Evolutionary conservation across 768 basidiomycete species (phyloP), one percentile per base, ranked within the genome.

Genomic region (Rhodotorula taiwanensis): DNA sequence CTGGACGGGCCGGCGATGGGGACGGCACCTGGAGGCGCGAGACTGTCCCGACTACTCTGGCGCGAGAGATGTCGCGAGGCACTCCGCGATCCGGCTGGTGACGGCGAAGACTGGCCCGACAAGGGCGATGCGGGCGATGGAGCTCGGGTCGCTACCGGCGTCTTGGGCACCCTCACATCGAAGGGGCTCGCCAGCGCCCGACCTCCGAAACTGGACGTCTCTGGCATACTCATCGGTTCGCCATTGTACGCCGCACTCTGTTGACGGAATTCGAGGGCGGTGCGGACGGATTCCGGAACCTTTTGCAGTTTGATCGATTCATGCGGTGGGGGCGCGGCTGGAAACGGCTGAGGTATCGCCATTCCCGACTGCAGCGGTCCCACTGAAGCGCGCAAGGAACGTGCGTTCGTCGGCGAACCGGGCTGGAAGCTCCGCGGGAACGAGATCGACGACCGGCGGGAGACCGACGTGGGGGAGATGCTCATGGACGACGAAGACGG

Each of bases 201-300:
- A n/a, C 9, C n/a, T 28, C n/a, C 16, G 43, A 55, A 55, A 21
- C 49, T 49, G 10, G 28, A 21, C 2, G 13, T 18, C n/a, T 31
- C 28, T 3, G 62, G 55, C 10, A 28, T 23, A 34, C 55, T 58
- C 30, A 54, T 13, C 30, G 56, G 16, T 25, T 63, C 62, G 36
- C 62, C 56, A 14, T 34, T 27, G 45, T 53, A 56, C 27, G 54
- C 33, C 2, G 56, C 49, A 9, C 69, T 55, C 11, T 71, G 67
- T 55, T 75, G 74, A 53, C 78, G 73, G n/a, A 79, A 64, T 30
- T 78, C 78, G n/a, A 76, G 70, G 2, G 78, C 78, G 39, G 78
- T 71, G 27, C 77, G 68, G 0, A 79, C 78, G 25, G 76, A 74
- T 3, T 78, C 78, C 1, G 78, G 78, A 0, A 79, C 78, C 14